A percentile compares a stretch with the other conserved stretches of the same genome.
Conservation (phyloP, 2,329 filamentous ascomycete species). For the Aspergillus costaricaensis region DNA sequence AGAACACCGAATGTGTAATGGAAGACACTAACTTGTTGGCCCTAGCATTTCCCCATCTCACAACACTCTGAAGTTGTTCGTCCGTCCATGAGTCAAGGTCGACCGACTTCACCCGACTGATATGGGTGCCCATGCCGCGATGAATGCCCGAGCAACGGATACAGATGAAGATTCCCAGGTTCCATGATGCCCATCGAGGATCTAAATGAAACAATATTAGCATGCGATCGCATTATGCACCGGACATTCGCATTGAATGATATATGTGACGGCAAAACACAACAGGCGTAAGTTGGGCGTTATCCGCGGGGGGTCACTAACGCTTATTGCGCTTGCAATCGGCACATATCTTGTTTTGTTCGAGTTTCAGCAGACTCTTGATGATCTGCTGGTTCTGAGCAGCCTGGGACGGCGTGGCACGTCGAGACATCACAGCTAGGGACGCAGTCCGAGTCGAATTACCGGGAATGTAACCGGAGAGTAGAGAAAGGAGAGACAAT, state of each 20-base stretch:
- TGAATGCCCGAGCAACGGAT: conserved; percentile 99
- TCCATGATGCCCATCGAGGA: conserved; percentile 99
- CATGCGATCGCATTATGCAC: background rate
- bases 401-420: conserved; percentile 76
- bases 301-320: conserved; percentile 49
- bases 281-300: background rate
- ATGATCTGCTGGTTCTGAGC: conserved; percentile 92
- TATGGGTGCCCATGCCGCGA: conserved; percentile 97
- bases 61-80: conserved; percentile 89
- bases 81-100: conserved; percentile 98
- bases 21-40: conserved; percentile 74
- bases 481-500: conserved; percentile 6
- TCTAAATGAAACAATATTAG: conserved; percentile 55
- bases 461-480: conserved; percentile 16
- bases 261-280: background rate
- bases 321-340: conserved; percentile 99
- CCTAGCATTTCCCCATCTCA: conserved; percentile 93
- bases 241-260: background rate
- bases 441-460: conserved; percentile 12
- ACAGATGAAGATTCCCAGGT: conserved; percentile 94
- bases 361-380: conserved; percentile 91
- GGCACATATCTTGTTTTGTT: conserved; percentile 93
- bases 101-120: conserved; percentile 96
- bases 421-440: conserved; percentile 40
- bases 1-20: conserved; percentile 5